Base-by-base conservation (phyloP, 352 stramenopile species). In the Phytophthora meadii region DNA sequence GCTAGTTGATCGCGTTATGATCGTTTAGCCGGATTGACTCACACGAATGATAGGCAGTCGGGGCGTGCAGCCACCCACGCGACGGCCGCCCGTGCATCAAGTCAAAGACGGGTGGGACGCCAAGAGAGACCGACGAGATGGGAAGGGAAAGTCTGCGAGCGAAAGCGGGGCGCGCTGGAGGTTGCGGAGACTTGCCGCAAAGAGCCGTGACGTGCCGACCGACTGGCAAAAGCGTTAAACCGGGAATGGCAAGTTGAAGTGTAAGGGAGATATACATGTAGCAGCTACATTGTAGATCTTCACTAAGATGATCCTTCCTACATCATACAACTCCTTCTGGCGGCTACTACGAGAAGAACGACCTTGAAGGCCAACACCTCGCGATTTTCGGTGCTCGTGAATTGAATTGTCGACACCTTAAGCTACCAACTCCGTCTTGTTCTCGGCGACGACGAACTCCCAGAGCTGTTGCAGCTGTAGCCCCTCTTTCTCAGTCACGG, bases 81-180 rank as follows among this genome's bases (percentile, higher is more conserved):
- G 14, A 10, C 37, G 14, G 15, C 12, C 12, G 37, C 37, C 8
- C 37, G 37, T 42, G 37, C 37, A 22, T 42, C 37, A 22, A 42
- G 41, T 44, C 27, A 10, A 10, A 32, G 37, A 45, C 32, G 30
- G 25, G 58, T 63, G 44, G 57, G 50, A 62, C 57, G 57, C 36
- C 45, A 72, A 64, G 65, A 72, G 51, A 54, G 51, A 54, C 30
- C 34, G 59, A 56, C 37, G 37, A 10, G 65, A 72, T 72, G 58
- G 65, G 65, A 45, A 68, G 45, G 64, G 41, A 72, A 72, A 62
- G 62, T 61, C 54, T 49, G n/a, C 22, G 30, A 22, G 28, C 55
- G 52, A 47, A 65, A 39, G 22, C 47, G 41, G 46, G 54, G 17
- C 61, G 25, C 47, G 17, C 12, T 17, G 27, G 5, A 25, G n/a